Conservation (phyloP, 2,329 filamentous ascomycete species). For the Ophiostoma quercus region DNA sequence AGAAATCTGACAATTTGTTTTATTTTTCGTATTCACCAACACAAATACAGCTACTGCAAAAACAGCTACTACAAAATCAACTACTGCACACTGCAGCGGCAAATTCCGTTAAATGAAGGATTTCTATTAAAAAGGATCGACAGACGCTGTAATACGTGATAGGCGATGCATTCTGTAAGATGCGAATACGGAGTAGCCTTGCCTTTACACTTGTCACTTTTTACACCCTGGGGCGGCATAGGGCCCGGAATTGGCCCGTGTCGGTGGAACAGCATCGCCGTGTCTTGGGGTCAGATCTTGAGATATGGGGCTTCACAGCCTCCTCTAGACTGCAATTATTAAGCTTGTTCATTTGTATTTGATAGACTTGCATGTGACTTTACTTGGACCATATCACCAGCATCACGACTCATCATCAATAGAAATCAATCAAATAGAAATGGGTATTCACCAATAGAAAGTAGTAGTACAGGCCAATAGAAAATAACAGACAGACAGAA, state of each 20-base stretch:
- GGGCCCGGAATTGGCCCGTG: constrained; percentile 8
- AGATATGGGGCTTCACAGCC: not conserved
- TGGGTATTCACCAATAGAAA: constrained; percentile 3
- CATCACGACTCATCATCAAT: not conserved
- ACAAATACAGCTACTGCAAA: not conserved
- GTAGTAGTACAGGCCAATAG: not conserved
- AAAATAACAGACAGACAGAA: not conserved
- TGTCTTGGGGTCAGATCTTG: not conserved
- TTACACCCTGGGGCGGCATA: constrained; percentile 1
- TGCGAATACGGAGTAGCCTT: not conserved
- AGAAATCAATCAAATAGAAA: not conserved
- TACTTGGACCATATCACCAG: not conserved
- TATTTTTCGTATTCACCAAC: not conserved
- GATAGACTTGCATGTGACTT: not conserved
- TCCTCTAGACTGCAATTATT: not conserved
- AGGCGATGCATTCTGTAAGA: too few relatives aligned
- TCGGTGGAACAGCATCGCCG: not conserved
- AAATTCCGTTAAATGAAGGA: not conserved
- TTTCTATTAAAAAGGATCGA: not conserved
- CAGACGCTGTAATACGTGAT: too few relatives aligned
- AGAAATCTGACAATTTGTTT: not conserved
- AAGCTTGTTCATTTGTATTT: too few relatives aligned
- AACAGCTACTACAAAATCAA: too few relatives aligned
- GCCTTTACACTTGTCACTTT: not conserved
- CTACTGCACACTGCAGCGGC: not conserved